Percentiles rank a stretch among this genome's conserved stretches.
phyloP scores from a whole-genome alignment of 73 alveolate species.

The Diophrys sp. region DNA sequence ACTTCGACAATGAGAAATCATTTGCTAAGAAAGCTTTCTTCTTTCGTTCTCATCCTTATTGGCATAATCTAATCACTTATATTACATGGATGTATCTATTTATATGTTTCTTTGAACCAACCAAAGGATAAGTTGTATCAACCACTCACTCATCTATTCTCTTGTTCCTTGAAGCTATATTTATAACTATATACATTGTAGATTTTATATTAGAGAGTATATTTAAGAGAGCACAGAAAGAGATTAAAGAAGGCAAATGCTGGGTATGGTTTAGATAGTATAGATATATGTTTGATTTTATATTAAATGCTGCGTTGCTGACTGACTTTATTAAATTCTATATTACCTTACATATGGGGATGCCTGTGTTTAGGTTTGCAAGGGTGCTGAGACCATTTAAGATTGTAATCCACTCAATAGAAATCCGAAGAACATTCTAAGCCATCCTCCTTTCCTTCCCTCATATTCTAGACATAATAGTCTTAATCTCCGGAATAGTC shows the following conservation, averaged over 20 bases:
- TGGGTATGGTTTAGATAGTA: neutral
- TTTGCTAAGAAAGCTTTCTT: conserved; percentile 11
- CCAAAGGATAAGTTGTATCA: neutral
- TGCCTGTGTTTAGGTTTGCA: conserved; percentile 2
- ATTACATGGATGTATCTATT: conserved; percentile 23
- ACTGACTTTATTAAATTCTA: neutral
- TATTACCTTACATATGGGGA: neutral
- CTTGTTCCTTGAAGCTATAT: neutral
- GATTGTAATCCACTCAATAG: conserved; percentile 10
- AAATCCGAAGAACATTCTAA: conserved; percentile 15
- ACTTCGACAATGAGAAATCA: neutral
- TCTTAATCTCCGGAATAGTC: conserved; percentile 1
- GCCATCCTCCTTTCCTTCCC: conserved; percentile 10
- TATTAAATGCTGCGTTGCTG: neutral
- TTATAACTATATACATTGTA: neutral
- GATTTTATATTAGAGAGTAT: neutral
- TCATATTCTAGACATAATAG: conserved; percentile 14
- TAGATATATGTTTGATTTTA: neutral
- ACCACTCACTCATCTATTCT: neutral
- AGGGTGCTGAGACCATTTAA: conserved; percentile 15
- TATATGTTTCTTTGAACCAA: conserved; percentile 22
- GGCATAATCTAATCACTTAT: neutral
- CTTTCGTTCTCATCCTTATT: neutral
- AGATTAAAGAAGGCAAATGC: too few species aligned
- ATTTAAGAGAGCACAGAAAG: neutral